Evolutionary conservation across 176 grass and related monocot genomes (phyloP), one percentile per base, ranked within the genome.

Genomic region (Phyllostachys edulis): DNA sequence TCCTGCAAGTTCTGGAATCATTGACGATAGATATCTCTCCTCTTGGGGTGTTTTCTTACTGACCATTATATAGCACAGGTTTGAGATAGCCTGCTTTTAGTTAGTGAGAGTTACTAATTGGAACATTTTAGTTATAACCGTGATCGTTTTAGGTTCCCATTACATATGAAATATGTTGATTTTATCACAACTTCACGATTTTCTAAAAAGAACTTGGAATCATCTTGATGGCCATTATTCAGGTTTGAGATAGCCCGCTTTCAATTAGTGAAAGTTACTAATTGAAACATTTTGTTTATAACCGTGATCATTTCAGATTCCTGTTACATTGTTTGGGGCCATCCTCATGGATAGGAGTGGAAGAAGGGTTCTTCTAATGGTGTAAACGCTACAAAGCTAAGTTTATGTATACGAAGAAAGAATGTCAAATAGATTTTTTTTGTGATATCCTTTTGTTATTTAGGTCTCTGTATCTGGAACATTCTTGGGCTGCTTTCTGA

Each of bases 261-360:
- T 69, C 37, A 59, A 41, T 40, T 14, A 69, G 68, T 75, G 72
- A 76, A 55, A 45, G 37, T 75, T 73, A 61, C 55, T 82, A 39
- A 70, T 73, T 71, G 69, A 17, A 69, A 84, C 45, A 95, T 57
- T 83, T 77, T 84, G 20, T 84, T 88, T 63, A 88, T 81, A 83
- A 78, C 74, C 7, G 42, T 90, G 79, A 81, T 85, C 20, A 71
- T 85, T 91, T 69, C 82, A 96, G 94, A 80, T 96, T 79, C 94
- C 94, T 11, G 77, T 96, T 62, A 96, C 94, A 39, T 59, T 96
- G 29, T 46, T 91, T 3, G 94, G 91, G 44, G 94, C 88, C 82
- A 61, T 93, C 63, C 87, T 96, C 29, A 96, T 96, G 91, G 94
- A 96, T 71, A 91, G 64, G 67, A 87, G 88, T 85, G 94, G 94